Evolutionary conservation across 345 rosid genomes (phyloP).

Genomic region (Populus ilicifolia): DNA sequence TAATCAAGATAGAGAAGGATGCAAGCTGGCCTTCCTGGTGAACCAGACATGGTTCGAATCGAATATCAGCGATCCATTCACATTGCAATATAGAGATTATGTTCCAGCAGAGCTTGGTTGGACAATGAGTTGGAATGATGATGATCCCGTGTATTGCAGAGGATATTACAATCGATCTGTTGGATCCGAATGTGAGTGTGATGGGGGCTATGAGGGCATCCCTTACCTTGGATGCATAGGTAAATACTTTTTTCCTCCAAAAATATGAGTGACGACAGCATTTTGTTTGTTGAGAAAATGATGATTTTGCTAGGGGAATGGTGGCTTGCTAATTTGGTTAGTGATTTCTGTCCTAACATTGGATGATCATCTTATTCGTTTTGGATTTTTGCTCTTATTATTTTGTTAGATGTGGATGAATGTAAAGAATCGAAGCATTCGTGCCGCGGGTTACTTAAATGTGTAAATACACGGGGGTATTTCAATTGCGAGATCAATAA

Average conservation of each 20-base stretch:
- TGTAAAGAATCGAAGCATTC: too few species aligned
- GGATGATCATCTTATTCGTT: too few species aligned
- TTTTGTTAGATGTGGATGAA: too few species aligned
- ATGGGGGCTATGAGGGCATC: not conserved
- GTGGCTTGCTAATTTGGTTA: too few species aligned
- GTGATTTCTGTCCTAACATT: too few species aligned
- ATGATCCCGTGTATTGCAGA: rapidly evolving
- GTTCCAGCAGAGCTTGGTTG: not conserved
- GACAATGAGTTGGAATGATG: rapidly evolving
- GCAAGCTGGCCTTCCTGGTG: not conserved
- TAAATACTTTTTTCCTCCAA: not conserved
- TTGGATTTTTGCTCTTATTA: too few species aligned
- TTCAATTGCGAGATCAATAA: too few species aligned
- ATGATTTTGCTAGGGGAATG: too few species aligned
- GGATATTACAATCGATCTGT: rapidly evolving
- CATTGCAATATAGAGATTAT: not conserved
- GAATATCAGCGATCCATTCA: not conserved
- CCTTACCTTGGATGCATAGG: not conserved
- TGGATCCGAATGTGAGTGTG: not conserved
- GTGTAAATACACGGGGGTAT: too few species aligned
- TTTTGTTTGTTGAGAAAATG: too few species aligned
- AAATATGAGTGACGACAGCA: too few species aligned
- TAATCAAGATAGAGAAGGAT: not conserved
- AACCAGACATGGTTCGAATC: not conserved
- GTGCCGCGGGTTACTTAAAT: too few species aligned